Percentiles rank a stretch among this genome's conserved stretches.
Conservation (phyloP, 2,329 filamentous ascomycete genomes). For the Triangularia setosa region DNA sequence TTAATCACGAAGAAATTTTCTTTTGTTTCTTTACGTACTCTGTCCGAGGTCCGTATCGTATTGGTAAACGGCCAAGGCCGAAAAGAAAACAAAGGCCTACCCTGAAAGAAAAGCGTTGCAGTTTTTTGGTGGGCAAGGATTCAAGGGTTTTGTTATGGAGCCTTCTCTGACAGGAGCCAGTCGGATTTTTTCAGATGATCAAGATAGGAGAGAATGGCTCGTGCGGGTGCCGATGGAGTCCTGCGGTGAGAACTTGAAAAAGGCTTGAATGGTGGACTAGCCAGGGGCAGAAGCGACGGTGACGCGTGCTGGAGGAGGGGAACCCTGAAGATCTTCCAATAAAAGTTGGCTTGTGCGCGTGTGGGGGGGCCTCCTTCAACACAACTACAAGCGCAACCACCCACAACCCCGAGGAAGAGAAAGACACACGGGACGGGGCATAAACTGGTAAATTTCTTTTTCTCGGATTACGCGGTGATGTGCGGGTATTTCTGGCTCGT, state of each 20-base stretch:
- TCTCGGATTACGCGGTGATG: neutral
- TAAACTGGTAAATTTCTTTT: slow-evolving; percentile 7
- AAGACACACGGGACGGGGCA: neutral
- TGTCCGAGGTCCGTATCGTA: neutral
- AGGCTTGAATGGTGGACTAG: neutral
- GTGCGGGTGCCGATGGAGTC: neutral
- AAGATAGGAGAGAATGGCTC: neutral
- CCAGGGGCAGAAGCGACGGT: neutral
- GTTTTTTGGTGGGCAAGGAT: neutral
- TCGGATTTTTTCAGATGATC: neutral
- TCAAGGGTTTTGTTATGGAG: neutral
- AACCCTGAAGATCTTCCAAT: slow-evolving; percentile 7
- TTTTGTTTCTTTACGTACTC: neutral
- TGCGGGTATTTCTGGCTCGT: neutral
- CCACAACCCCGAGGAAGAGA: neutral
- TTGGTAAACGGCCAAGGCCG: neutral
- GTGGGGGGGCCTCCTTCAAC: neutral
- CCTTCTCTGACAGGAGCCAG: neutral
- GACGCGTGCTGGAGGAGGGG: slow-evolving; percentile 2
- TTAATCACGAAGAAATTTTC: neutral
- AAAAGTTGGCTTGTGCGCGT: neutral
- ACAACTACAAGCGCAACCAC: neutral
- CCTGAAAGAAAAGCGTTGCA: neutral
- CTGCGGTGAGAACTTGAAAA: neutral
- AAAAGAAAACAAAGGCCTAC: neutral